phyloP scores from a whole-genome alignment of 495 filamentous ascomycete species.

The Hypoxylon trugodes region DNA sequence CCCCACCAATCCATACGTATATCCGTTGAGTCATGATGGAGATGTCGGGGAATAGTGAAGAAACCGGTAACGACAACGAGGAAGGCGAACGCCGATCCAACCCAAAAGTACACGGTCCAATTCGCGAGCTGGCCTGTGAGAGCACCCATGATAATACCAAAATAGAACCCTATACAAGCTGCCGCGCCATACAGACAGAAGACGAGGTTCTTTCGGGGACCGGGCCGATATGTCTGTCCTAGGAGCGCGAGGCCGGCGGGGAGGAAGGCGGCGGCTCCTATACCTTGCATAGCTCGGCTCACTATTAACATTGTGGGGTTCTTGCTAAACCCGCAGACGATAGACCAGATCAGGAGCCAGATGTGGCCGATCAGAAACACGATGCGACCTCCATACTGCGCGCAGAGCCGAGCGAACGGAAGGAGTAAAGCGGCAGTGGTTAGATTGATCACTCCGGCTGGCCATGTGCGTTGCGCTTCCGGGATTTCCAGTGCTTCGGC shows the following conservation, averaged over 20 bases:
- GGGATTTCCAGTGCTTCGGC: slow-evolving; percentile 71
- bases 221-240: slow-evolving; percentile 81
- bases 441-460: slow-evolving; percentile 78
- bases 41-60: slow-evolving; percentile 73
- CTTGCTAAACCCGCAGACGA: slow-evolving; percentile 75
- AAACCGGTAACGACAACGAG: slow-evolving; percentile 61
- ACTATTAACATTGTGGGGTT: slow-evolving; percentile 78
- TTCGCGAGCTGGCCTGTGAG: slow-evolving; percentile 67
- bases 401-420: slow-evolving; percentile 76
- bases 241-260: slow-evolving; percentile 82
- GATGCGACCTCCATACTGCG: slow-evolving; percentile 79
- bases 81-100: slow-evolving; percentile 65
- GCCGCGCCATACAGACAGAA: slow-evolving; percentile 83
- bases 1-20: slow-evolving; percentile 76
- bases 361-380: slow-evolving; percentile 72
- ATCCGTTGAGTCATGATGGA: slow-evolving; percentile 47
- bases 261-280: slow-evolving; percentile 80
- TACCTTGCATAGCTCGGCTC: slow-evolving; percentile 78
- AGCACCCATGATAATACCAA: slow-evolving; percentile 83
- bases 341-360: slow-evolving; percentile 78
- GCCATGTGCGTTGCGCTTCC: slow-evolving; percentile 73
- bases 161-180: slow-evolving; percentile 81
- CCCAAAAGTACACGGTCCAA: slow-evolving; percentile 85
- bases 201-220: slow-evolving; percentile 84
- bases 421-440: slow-evolving; percentile 78